phyloP scores from a whole-genome alignment of 2,329 filamentous ascomycete genomes.

The Xylariaceae sp. region DNA sequence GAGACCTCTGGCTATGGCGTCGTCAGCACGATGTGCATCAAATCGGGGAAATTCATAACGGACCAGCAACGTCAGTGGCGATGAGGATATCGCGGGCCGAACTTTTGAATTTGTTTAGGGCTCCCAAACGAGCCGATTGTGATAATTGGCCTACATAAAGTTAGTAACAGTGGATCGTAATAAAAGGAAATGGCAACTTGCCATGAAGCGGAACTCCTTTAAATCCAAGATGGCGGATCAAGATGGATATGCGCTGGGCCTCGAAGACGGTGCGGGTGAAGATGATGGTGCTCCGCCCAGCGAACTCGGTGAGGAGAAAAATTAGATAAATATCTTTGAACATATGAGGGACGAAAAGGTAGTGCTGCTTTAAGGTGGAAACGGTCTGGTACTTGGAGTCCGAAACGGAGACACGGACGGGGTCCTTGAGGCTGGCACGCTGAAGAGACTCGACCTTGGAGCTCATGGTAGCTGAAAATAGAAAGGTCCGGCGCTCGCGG shows the following conservation, averaged over 20 bases:
- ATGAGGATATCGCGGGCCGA: slow-evolving; percentile 81
- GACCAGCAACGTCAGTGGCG: slow-evolving; percentile 74
- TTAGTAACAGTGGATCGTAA: background rate
- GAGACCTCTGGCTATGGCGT: slow-evolving; percentile 64
- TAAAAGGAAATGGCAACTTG: slow-evolving; percentile 3
- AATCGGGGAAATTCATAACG: background rate
- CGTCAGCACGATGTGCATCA: background rate
- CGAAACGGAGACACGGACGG: slow-evolving; percentile 76
- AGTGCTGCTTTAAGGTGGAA: slow-evolving; percentile 79
- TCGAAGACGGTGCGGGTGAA: slow-evolving; percentile 93
- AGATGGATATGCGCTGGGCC: slow-evolving; percentile 76
- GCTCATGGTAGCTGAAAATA: slow-evolving; percentile 93
- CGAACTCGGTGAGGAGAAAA: slow-evolving; percentile 79
- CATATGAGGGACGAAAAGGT: slow-evolving; percentile 79
- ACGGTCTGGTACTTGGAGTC: slow-evolving; percentile 88
- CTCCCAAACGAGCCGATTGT: slow-evolving; percentile 80
- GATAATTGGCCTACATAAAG: slow-evolving; percentile 63
- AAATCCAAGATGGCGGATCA: slow-evolving; percentile 81
- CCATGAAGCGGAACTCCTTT: slow-evolving; percentile 86
- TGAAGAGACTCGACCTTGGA: slow-evolving; percentile 86
- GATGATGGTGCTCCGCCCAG: slow-evolving; percentile 81
- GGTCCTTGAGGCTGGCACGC: slow-evolving; percentile 80
- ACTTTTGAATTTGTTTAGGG: slow-evolving; percentile 84
- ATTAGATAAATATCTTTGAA: slow-evolving; percentile 90
- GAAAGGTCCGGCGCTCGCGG: slow-evolving; percentile 71